Evolutionary conservation across 768 basidiomycete genomes (phyloP), one percentile per base, ranked within the genome.

Genomic region (Daedaleopsis nitida): DNA sequence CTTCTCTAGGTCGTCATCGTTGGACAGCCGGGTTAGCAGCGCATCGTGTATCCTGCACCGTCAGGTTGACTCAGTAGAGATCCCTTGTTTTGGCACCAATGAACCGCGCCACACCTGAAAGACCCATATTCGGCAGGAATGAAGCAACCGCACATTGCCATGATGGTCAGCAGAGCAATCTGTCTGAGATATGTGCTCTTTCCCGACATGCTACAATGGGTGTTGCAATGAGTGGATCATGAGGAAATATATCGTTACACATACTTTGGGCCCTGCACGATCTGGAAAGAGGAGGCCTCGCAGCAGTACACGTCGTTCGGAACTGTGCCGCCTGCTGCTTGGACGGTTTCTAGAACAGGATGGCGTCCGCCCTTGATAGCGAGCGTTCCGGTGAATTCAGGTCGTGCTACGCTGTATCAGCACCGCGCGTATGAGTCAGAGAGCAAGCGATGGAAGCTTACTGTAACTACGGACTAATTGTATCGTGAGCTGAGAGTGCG

Each of bases 111-210:
- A 32, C 27, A 87, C 88, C 87, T 81, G 72, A 98, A 94, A 68
- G 90, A 94, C 6, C 92, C 94, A 71, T 96, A 98, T 71, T 92
- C 89, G 0, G 94, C 94, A 1, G 97, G 94, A 5, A 99, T 92
- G 68, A 91, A 96, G 73, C 88, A 94, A 0, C 95, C 91, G 62
- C 88, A 87, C 86, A 94, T 89, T 0, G 93, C 94, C 85, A 96
- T 89, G 38, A 95, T 77, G 1, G 86, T 81, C 48, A 98, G 75
- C 3, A 98, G 78, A 1, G 89, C 96, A 34, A 93, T 84, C 73
- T 98, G 96, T 14, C 89, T 84, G 16, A 99, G 77, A 68, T 95
- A 96, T 0, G 96, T 98, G 70, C 92, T 96, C 75, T 99, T 98
- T 0, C 95, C 85, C 16, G 87, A 86, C 87, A 88, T 89, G 69